Conservation (phyloP, 2,329 filamentous ascomycete genomes). For the Thelonectria olida region DNA sequence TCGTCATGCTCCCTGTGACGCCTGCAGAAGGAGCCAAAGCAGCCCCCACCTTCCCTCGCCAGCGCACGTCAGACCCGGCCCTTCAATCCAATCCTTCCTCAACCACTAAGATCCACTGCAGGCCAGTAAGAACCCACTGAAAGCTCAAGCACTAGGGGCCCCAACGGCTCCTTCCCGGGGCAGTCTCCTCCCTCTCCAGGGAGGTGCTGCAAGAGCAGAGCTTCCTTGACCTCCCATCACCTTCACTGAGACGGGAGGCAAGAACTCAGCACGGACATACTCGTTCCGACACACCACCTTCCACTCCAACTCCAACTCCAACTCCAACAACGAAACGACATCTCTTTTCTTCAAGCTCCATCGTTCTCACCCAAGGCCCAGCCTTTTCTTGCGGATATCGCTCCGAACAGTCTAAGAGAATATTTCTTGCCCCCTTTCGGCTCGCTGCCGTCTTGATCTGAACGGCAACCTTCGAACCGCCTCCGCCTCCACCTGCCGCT, state of each 20-base stretch:
- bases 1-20: not conserved
- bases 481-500: conserved; percentile 36
- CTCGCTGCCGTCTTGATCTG: not conserved
- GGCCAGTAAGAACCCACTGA: conserved; percentile 9
- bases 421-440: conserved; percentile 25
- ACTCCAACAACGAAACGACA: conserved; percentile 14
- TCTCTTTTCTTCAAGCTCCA: conserved; percentile 16
- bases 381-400: not conserved
- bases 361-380: conserved; percentile 11
- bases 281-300: conserved; percentile 19
- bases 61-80: not conserved
- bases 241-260: not conserved
- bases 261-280: conserved; percentile 3
- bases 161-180: no score
- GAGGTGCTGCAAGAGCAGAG: conserved; percentile 2
- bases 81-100: not conserved
- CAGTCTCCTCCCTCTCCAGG: not conserved
- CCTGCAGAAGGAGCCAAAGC: not conserved
- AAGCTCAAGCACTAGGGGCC: no score
- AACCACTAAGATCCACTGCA: conserved; percentile 3
- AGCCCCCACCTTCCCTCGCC: conserved; percentile 1
- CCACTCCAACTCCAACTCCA: conserved; percentile 7
- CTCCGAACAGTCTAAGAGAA: not conserved
- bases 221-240: conserved; percentile 16
- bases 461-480: conserved; percentile 19